These are phyloP conservation scores for Pseudognaphalium luteoalbum DNA, from an alignment of 129 eudicot genomes.

Conservation along the genomic window DNA sequence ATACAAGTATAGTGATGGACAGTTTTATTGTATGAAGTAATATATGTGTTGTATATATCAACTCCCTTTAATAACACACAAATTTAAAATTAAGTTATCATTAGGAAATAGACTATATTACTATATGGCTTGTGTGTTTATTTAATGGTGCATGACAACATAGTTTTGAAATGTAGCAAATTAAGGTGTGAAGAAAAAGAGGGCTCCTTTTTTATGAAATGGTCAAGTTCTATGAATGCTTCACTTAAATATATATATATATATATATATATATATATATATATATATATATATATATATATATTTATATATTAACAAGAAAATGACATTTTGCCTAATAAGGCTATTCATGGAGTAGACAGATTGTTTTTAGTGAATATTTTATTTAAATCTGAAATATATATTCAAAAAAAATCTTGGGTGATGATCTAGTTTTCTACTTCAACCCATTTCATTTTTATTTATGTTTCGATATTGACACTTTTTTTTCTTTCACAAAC, in stretches of 20 bases:
- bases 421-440: too few relatives aligned
- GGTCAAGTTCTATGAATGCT: constrained; percentile 45
- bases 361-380: constrained; percentile 37
- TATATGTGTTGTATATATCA: too few relatives aligned
- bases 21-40: too few relatives aligned
- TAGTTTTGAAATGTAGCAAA: constrained; percentile 34
- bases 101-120: constrained; percentile 10
- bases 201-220: constrained; percentile 37
- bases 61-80: neutral
- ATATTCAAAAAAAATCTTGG: constrained; percentile 20
- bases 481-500: too few relatives aligned
- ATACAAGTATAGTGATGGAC: too few relatives aligned
- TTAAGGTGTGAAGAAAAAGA: constrained; percentile 35
- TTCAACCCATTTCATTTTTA: too few relatives aligned
- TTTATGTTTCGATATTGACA: too few relatives aligned
- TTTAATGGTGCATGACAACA: constrained; percentile 39
- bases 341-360: constrained; percentile 41
- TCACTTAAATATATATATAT: constrained; percentile 24
- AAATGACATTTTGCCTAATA: constrained; percentile 43
- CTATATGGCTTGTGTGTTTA: neutral
- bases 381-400: neutral
- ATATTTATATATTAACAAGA: constrained; percentile 36
- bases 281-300: too few relatives aligned
- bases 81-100: neutral
- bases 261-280: too few relatives aligned